phyloP scores from a whole-genome alignment of 306 rosid genomes.

The Trichosanthes cucumerina region DNA sequence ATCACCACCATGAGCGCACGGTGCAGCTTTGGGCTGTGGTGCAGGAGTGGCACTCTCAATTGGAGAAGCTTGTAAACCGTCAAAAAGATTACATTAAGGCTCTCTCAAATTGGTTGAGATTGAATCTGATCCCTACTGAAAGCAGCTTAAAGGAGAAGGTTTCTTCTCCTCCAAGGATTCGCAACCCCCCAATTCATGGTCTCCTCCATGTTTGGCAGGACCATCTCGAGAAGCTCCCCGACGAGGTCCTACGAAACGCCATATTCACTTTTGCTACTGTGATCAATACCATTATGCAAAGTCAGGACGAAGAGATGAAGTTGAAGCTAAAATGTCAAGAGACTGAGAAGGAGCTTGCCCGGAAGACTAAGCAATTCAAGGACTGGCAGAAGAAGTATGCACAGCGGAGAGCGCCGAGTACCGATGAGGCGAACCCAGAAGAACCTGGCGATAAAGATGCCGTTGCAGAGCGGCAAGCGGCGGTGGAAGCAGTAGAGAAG shows the following conservation, averaged over 20 bases:
- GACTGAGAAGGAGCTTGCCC: slow-evolving; percentile 56
- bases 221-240: slow-evolving; percentile 69
- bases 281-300: slow-evolving; percentile 39
- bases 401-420: slow-evolving; percentile 40
- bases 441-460: slow-evolving; percentile 22
- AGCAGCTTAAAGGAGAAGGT: slow-evolving; percentile 85
- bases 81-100: slow-evolving; percentile 68
- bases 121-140: slow-evolving; percentile 80
- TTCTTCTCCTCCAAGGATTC: slow-evolving; percentile 81
- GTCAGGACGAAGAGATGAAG: slow-evolving; percentile 58
- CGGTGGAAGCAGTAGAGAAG: slow-evolving; percentile 45
- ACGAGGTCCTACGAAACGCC: slow-evolving; percentile 58
- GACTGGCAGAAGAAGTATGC: slow-evolving; percentile 72
- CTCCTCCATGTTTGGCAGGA: slow-evolving; percentile 73
- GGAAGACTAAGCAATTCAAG: slow-evolving; percentile 54
- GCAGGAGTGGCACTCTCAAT: slow-evolving; percentile 63
- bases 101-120: slow-evolving; percentile 59
- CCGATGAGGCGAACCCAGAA: slow-evolving; percentile 29
- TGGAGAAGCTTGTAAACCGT: slow-evolving; percentile 45
- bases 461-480: slow-evolving; percentile 45
- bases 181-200: slow-evolving; percentile 47
- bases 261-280: slow-evolving; percentile 56
- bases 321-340: slow-evolving; percentile 64
- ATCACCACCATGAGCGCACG: slow-evolving; percentile 76
- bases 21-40: slow-evolving; percentile 52